These are phyloP conservation scores for Gossypium australe DNA, from an alignment of 345 rosid genomes.

Conservation along the genomic window DNA sequence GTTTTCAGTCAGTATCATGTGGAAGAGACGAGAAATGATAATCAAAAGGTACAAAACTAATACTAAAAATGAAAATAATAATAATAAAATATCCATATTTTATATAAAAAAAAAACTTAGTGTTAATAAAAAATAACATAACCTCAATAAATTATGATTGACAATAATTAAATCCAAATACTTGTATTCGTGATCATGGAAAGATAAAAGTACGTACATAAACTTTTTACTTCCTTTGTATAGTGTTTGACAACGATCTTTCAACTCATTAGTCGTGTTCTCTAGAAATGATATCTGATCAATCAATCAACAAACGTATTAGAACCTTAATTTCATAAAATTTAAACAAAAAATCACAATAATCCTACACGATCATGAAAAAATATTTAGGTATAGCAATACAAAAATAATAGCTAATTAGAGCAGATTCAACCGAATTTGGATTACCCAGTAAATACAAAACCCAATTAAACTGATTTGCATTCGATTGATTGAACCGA, in stretches of 20 bases:
- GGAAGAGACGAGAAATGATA: background rate
- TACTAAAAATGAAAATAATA: background rate
- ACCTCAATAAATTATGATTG: background rate
- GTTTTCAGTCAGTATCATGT: background rate
- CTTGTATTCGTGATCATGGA: background rate
- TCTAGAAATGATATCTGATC: slow-evolving; percentile 52
- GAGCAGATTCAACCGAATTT: background rate
- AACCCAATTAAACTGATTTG: background rate
- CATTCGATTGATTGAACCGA: background rate
- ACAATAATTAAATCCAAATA: background rate
- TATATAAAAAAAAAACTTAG: background rate
- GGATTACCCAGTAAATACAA: background rate
- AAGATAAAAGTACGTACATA: slow-evolving; percentile 39
- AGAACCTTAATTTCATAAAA: background rate
- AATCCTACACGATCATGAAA: background rate
- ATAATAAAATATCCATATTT: background rate
- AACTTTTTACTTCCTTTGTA: slow-evolving; percentile 58
- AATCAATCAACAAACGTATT: slow-evolving; percentile 9
- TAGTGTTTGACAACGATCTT: slow-evolving; percentile 68
- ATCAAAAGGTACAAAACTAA: background rate
- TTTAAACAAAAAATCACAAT: background rate
- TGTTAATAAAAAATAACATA: background rate
- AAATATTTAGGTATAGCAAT: background rate
- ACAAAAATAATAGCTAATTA: background rate
- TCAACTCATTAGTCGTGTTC: slow-evolving; percentile 56